Base-by-base conservation (phyloP, 176 grass and related monocot genomes). In the Eleusine indica region DNA sequence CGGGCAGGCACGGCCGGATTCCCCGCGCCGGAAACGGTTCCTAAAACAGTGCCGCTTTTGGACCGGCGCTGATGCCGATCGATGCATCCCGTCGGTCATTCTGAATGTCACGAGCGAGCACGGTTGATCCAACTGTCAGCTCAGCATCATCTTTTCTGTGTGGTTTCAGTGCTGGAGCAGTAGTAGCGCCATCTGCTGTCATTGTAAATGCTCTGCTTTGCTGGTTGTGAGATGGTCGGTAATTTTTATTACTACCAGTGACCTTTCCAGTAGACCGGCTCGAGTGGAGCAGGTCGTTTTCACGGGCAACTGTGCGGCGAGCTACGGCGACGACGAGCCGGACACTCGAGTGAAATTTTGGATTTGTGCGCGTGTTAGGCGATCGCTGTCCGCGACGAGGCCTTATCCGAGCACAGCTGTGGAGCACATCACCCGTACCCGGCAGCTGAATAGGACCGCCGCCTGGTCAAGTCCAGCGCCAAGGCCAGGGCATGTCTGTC, bases 371-470 rank as follows among this genome's bases (percentile, higher is more conserved):
- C 76, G 57, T 22, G 84, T 32, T 86, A 9, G 68, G 32, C 75
- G 21, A 62, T 85, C 74, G 74, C 83, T 78, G 65, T 78, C 74
- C 18, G 4, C 46, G 32, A 19, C 60, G 19, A 22, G 25, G 15
- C 66, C 29, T 79, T 73, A 64, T 86, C 74, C 75, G 13, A 14
- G 28, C 68, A 42, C 77, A 81, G 77, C 77, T 81, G 77, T 43
- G 16, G 21, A 60, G 61, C 77, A 80, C 77, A 58, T 38, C 44
- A 11, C 44, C 32, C 32, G 32, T 35, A 35, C 32, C 32, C 32
- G 32, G 32, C 32, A 35, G 32, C 32, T 2, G 32, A 35, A 35
- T 35, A 35, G 32, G 32, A 35, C 32, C 32, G 32, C 32, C 32
- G 32, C 32, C 32, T 35, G 25, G 39, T 44, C 73, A 84, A 35